Percentiles rank a stretch among this genome's conserved stretches.
Conservation (phyloP, 192 early-diverging fungal species). For the Backusella tuberculispora region DNA sequence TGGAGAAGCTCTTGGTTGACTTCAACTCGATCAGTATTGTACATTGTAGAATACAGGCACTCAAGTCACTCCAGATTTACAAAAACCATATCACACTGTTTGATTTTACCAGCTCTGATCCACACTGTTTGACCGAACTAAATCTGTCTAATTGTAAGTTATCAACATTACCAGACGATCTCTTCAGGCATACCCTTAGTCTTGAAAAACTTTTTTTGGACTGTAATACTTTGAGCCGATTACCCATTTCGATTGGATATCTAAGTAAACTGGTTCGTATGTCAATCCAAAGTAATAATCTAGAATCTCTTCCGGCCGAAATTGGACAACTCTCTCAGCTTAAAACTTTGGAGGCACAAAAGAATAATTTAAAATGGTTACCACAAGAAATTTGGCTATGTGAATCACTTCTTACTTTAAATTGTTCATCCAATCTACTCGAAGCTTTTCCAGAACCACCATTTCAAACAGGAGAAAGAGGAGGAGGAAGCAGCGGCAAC, state of each 20-base stretch:
- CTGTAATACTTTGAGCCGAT: conserved; percentile 71
- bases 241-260: conserved; percentile 63
- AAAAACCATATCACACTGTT: conserved; percentile 76
- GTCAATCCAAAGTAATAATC: conserved; percentile 69
- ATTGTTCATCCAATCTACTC: conserved; percentile 80
- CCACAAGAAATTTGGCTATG: conserved; percentile 82
- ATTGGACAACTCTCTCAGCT: conserved; percentile 67
- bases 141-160: conserved; percentile 74
- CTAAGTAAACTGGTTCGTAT: conserved; percentile 58
- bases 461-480: not conserved
- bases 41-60: conserved; percentile 58
- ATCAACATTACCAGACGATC: conserved; percentile 60
- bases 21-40: conserved; percentile 71
- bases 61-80: conserved; percentile 59
- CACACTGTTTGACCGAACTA: conserved; percentile 41
- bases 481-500: no score
- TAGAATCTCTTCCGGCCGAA: conserved; percentile 71
- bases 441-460: conserved; percentile 80
- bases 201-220: conserved; percentile 65
- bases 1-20: conserved; percentile 70
- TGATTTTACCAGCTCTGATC: conserved; percentile 43
- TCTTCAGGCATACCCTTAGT: conserved; percentile 60
- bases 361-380: conserved; percentile 74
- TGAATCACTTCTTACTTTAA: conserved; percentile 66
- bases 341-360: conserved; percentile 68